phyloP scores from a whole-genome alignment of 1,284 basidiomycete genomes.

The Coniferiporia weirii region DNA sequence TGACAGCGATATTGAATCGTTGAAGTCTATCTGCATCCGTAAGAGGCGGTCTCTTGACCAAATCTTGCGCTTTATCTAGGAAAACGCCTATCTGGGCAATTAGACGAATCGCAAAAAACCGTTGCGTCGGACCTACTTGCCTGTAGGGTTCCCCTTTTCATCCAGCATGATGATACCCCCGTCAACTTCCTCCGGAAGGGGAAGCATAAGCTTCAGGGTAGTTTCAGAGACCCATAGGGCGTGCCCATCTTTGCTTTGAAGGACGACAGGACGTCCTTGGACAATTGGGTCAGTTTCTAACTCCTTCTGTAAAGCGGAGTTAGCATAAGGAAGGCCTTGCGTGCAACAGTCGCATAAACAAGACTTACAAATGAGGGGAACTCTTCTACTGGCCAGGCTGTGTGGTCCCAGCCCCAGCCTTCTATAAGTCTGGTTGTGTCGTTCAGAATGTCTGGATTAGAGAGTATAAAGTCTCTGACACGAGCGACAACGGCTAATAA shows the following conservation, averaged over 20 bases:
- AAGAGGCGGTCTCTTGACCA: constrained; percentile 57
- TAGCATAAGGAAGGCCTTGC: background rate
- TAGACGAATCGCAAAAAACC: constrained; percentile 10
- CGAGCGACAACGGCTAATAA: constrained; percentile 55
- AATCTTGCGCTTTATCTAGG: constrained; percentile 66
- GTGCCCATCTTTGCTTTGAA: constrained; percentile 86
- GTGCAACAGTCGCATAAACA: background rate
- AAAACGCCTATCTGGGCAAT: constrained; percentile 41
- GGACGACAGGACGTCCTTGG: constrained; percentile 60
- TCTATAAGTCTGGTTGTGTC: constrained; percentile 63
- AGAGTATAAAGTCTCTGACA: constrained; percentile 61
- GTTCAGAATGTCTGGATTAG: constrained; percentile 47
- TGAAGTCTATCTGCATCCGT: constrained; percentile 59
- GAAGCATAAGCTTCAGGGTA: constrained; percentile 54
- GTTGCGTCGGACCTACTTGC: constrained; percentile 33
- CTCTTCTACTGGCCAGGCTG: constrained; percentile 54
- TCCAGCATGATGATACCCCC: constrained; percentile 81
- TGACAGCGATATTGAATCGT: constrained; percentile 59
- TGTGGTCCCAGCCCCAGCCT: constrained; percentile 93
- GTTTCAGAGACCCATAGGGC: constrained; percentile 78
- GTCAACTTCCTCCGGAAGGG: constrained; percentile 61
- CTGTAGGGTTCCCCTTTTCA: constrained; percentile 65
- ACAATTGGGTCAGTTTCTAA: constrained; percentile 68
- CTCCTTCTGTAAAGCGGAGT: constrained; percentile 46
- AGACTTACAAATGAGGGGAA: constrained; percentile 72